These are phyloP conservation scores for Solanum ossicruentum DNA, from an alignment of 257 asterid genomes.

Conservation along the genomic window DNA sequence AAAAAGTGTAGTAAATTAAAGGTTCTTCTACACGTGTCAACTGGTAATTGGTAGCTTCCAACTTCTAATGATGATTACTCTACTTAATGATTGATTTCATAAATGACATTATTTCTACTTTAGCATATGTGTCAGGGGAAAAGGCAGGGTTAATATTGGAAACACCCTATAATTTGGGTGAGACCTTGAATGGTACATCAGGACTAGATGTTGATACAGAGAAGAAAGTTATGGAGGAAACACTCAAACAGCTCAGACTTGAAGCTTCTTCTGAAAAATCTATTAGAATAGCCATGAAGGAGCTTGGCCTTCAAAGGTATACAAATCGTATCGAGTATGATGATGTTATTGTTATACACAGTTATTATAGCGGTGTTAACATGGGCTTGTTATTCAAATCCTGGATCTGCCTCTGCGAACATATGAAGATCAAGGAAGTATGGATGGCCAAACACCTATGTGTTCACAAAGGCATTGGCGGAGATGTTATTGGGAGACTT, in stretches of 20 bases:
- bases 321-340: no score
- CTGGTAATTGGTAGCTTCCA: constrained; percentile 31
- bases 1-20: constrained; percentile 32
- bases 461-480: constrained; percentile 77
- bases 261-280: constrained; percentile 4
- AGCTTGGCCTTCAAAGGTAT: constrained; percentile 29
- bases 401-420: neutral
- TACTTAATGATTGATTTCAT: no score
- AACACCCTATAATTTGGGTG: constrained; percentile 14
- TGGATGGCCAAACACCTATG: constrained; percentile 91
- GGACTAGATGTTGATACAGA: constrained; percentile 27
- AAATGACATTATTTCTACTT: neutral
- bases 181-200: constrained; percentile 20
- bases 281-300: constrained; percentile 19
- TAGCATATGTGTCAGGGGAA: constrained; percentile 39
- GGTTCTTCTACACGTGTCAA: constrained; percentile 65
- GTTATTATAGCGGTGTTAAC: no score
- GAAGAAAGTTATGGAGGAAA: constrained; percentile 17
- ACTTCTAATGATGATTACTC: neutral
- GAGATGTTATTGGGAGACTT: constrained; percentile 50
- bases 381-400: neutral
- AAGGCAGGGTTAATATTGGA: constrained; percentile 22
- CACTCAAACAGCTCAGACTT: constrained; percentile 9
- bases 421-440: constrained; percentile 39
- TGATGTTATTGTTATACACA: no score